Evolutionary conservation across 768 basidiomycete genomes (phyloP), one percentile per base, ranked within the genome.

Genomic region (Lactarius pseudohatsudake): DNA sequence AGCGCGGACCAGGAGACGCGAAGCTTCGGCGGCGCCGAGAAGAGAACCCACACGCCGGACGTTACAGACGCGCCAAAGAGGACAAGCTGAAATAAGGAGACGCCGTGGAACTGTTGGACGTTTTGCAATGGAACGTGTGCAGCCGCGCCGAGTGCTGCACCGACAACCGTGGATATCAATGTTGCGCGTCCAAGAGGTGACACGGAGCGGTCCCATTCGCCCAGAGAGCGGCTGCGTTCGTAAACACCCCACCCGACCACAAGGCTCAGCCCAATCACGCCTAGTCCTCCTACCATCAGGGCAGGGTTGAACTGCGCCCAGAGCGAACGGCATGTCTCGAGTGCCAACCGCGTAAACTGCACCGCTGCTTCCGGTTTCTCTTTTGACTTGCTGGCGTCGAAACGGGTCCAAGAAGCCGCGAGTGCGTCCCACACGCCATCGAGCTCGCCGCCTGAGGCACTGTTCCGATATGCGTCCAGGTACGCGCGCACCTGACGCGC

Each of bases 291-390:
- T 4, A 79, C 76, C 83, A 98, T 98, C 16, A 92, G 79, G 1
- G 84, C 72, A 3, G 89, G 80, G 69, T 94, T 92, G 81, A 99
- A 98, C 72, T 93, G 92, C 1, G 97, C 96, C 97, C 97, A 99
- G 62, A 98, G 86, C 15, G 84, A 76, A 8, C 96, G 89, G 73
- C 96, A 96, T 2, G 83, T 83, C 1, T 81, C 77, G 40, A 95
- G 81, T 6, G 90, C 86, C 18, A 81, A 74, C 10, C 86, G 81
- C 15, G 84, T 86, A 73, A 86, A 94, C 20, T 81, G 76, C 57
- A 81, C 77, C 47, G 75, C 64, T 1, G 71, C 71, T 70, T 64
- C 70, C 58, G 20, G 59, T 57, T 10, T 70, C 61, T 30, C 61
- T 26, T 16, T 53, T 30, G 59, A n/a, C 26, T 26, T 28, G 38